Evolutionary conservation across 2,329 filamentous ascomycete species (phyloP).

Genomic region (Aureobasidium sp.): DNA sequence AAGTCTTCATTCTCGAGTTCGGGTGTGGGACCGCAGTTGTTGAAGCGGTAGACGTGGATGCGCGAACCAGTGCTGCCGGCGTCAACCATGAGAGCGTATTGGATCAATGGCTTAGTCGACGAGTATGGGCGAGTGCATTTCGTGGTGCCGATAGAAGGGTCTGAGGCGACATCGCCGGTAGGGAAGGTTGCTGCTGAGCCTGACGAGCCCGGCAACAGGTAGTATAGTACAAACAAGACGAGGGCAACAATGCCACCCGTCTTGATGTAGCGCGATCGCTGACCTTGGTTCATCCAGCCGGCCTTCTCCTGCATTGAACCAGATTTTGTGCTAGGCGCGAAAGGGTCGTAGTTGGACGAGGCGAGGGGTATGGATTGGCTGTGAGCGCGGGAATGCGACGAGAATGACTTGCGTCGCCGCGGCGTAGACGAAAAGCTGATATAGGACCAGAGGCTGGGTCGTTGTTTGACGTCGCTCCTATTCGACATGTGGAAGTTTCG

Average conservation of each 20-base stretch:
- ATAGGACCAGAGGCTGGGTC: slow-evolving; percentile 46
- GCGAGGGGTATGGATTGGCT: slow-evolving; percentile 8
- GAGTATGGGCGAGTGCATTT: slow-evolving; percentile 79
- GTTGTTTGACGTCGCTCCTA: slow-evolving; percentile 40
- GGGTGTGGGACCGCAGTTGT: slow-evolving; percentile 93
- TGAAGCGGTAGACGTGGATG: slow-evolving; percentile 98
- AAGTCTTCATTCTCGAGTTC: slow-evolving; percentile 91
- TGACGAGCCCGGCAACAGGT: slow-evolving; percentile 37
- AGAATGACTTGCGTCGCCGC: slow-evolving; percentile 46
- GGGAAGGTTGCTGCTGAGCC: slow-evolving; percentile 19
- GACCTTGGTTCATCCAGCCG: slow-evolving; percentile 53
- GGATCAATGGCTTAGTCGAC: slow-evolving; percentile 83
- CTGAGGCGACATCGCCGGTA: slow-evolving; percentile 35
- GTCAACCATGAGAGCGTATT: slow-evolving; percentile 98
- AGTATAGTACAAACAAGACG: slow-evolving; percentile 49
- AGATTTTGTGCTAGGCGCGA: slow-evolving; percentile 22
- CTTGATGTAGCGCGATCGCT: slow-evolving; percentile 53
- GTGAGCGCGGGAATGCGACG: slow-evolving; percentile 17
- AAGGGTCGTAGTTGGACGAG: slow-evolving; percentile 29
- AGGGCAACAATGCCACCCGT: slow-evolving; percentile 52
- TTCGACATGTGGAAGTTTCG: slow-evolving; percentile 40
- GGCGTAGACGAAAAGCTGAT: slow-evolving; percentile 36
- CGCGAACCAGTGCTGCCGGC: slow-evolving; percentile 95
- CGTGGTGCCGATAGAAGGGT: slow-evolving; percentile 57
- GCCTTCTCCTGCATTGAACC: slow-evolving; percentile 37